These are phyloP conservation scores for Hevea brasiliensis DNA, from an alignment of 345 rosid genomes.

Conservation along the genomic window DNA sequence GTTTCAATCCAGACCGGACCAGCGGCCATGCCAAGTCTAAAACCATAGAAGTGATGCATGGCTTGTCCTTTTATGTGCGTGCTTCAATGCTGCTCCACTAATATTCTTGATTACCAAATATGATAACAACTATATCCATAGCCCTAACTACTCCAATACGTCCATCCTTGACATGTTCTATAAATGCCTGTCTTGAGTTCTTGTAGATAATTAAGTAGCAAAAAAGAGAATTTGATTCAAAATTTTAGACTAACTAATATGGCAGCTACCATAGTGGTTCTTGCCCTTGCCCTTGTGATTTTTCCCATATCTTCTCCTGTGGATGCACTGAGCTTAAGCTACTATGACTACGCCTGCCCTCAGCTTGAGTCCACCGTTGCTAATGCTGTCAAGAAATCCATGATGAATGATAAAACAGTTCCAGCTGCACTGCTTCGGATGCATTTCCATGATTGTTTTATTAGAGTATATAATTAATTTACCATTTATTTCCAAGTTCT, in stretches of 20 bases:
- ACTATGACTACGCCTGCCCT: constrained; percentile 65
- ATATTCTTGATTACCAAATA: constrained; percentile 58
- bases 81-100: constrained; percentile 51
- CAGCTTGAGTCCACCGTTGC: constrained; percentile 53
- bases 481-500: too few species aligned
- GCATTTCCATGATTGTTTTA: constrained; percentile 89
- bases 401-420: constrained; percentile 63
- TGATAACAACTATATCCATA: constrained; percentile 47
- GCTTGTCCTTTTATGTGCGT: constrained; percentile 2
- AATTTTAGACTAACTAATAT: constrained; percentile 11
- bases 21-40: too few species aligned
- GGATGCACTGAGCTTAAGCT: constrained; percentile 51
- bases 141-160: constrained; percentile 41
- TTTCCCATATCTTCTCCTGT: constrained; percentile 32
- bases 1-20: too few species aligned
- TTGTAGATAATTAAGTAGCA: background rate
- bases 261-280: constrained; percentile 25
- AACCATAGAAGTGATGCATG: constrained; percentile 1
- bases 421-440: constrained; percentile 82
- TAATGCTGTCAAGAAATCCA: constrained; percentile 56
- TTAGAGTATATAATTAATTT: constrained; percentile 42
- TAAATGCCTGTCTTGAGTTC: background rate
- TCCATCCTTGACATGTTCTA: constrained; percentile 8
- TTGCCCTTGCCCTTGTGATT: constrained; percentile 24
- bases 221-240: background rate